Percentiles rank a stretch among this genome's conserved stretches.
Evolutionary conservation across 1,139 yeast genomes (phyloP).

Genomic region (Suzukiozyma palmioleophila): DNA sequence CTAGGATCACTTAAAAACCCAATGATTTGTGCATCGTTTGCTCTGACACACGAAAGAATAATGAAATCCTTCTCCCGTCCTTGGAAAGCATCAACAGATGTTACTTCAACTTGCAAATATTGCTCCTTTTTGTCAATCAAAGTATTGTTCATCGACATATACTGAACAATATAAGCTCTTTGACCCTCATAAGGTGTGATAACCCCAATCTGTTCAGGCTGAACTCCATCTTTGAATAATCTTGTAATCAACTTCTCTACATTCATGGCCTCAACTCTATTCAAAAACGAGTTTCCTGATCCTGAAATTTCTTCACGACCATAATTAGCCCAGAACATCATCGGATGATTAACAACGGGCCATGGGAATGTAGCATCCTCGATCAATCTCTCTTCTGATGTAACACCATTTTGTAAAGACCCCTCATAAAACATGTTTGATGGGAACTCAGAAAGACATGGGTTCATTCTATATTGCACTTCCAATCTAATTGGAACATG

Average conservation of each 20-base stretch:
- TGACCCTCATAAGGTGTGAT: conserved; percentile 96
- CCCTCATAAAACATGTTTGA: conserved; percentile 95
- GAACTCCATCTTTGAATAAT: conserved; percentile 74
- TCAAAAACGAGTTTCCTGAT: conserved; percentile 79
- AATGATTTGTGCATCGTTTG: conserved; percentile 75
- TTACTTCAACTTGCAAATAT: conserved; percentile 76
- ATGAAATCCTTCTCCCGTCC: conserved; percentile 94
- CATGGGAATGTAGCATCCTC: conserved; percentile 69
- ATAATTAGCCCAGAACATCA: conserved; percentile 93
- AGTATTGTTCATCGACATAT: conserved; percentile 72
- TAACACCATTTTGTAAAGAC: conserved; percentile 84
- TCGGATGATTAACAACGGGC: conserved; percentile 79
- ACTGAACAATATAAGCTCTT: conserved; percentile 74
- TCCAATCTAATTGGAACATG: conserved; percentile 83
- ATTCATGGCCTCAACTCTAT: conserved; percentile 88
- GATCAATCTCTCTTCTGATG: conserved; percentile 63
- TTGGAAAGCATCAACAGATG: conserved; percentile 94
- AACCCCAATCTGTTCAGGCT: conserved; percentile 82
- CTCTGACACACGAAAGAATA: conserved; percentile 85
- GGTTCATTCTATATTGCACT: conserved; percentile 96
- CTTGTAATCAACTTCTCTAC: conserved; percentile 76
- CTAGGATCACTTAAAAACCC: conserved; percentile 90
- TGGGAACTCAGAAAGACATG: conserved; percentile 80
- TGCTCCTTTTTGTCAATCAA: conserved; percentile 53
- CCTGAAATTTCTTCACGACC: conserved; percentile 88